These are phyloP conservation scores for Neobulgaria alba DNA, from an alignment of 2,329 filamentous ascomycete species.

Conservation along the genomic window DNA sequence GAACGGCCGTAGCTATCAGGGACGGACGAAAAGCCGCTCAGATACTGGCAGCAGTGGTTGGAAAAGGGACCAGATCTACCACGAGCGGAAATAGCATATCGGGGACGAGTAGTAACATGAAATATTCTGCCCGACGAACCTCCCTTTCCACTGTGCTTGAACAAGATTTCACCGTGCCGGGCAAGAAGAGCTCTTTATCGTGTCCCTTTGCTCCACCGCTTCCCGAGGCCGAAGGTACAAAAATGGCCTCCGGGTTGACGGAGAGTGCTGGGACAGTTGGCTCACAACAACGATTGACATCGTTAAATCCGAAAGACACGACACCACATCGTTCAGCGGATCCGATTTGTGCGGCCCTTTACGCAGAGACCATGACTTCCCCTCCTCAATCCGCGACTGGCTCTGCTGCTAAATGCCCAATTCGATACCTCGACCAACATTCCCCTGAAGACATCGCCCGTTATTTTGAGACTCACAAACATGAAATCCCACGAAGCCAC, in stretches of 20 bases:
- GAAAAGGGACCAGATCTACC: conserved; percentile 36
- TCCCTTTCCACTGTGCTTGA: conserved; percentile 63
- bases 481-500: conserved; percentile 88
- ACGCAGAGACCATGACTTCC: conserved; percentile 43
- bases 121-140: conserved; percentile 37
- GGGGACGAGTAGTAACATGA: conserved; percentile 31
- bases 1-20: conserved; percentile 54
- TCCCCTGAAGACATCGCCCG: conserved; percentile 87
- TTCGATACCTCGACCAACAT: conserved; percentile 85
- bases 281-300: conserved; percentile 19
- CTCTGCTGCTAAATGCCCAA: conserved; percentile 68
- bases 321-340: conserved; percentile 44
- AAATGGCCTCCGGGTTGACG: conserved; percentile 10
- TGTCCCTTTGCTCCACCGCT: conserved; percentile 62
- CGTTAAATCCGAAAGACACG: conserved; percentile 30
- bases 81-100: conserved; percentile 32
- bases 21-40: conserved; percentile 53
- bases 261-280: conserved; percentile 18
- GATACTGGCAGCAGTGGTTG: conserved; percentile 40
- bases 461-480: conserved; percentile 92
- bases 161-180: conserved; percentile 83
- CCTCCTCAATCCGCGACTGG: conserved; percentile 39
- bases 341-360: conserved; percentile 57
- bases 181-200: conserved; percentile 67
- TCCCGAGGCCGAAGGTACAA: conserved; percentile 11